Evolutionary conservation across 495 filamentous ascomycete genomes (phyloP).

Genomic region (Neurospora sp.): DNA sequence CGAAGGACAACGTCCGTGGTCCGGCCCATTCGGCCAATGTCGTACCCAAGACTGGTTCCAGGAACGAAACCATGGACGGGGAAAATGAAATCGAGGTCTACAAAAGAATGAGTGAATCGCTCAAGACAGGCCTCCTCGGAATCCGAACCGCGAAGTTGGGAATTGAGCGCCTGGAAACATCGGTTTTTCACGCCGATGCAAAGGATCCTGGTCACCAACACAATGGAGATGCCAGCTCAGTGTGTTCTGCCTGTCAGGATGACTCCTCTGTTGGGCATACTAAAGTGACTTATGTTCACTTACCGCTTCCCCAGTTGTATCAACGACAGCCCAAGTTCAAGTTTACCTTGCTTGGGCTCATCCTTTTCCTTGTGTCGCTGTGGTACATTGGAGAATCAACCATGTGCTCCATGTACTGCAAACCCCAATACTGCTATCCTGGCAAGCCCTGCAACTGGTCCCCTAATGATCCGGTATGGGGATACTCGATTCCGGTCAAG

Average conservation of each 20-base stretch:
- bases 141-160: conserved; percentile 58
- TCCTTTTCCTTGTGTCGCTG: conserved; percentile 32
- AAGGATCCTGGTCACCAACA: conserved; percentile 8
- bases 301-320: conserved; percentile 54
- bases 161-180: conserved; percentile 54
- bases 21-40: background rate
- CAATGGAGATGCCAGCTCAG: conserved; percentile 13
- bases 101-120: conserved; percentile 47
- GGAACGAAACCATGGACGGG: conserved; percentile 12
- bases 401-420: conserved; percentile 54
- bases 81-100: conserved; percentile 44
- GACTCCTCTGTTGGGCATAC: background rate
- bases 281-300: conserved; percentile 22
- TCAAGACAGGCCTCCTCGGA: conserved; percentile 48
- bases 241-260: background rate
- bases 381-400: conserved; percentile 53
- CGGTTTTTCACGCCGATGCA: conserved; percentile 37
- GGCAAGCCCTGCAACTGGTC: conserved; percentile 36
- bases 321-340: conserved; percentile 32
- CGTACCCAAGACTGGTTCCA: background rate
- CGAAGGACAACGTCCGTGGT: background rate
- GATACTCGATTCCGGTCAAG: conserved; percentile 44
- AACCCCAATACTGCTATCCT: conserved; percentile 40
- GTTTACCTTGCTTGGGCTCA: conserved; percentile 48
- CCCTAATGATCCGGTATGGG: conserved; percentile 40